These are phyloP conservation scores for Coffea canephora DNA, from an alignment of 257 asterid species.

Conservation along the genomic window DNA sequence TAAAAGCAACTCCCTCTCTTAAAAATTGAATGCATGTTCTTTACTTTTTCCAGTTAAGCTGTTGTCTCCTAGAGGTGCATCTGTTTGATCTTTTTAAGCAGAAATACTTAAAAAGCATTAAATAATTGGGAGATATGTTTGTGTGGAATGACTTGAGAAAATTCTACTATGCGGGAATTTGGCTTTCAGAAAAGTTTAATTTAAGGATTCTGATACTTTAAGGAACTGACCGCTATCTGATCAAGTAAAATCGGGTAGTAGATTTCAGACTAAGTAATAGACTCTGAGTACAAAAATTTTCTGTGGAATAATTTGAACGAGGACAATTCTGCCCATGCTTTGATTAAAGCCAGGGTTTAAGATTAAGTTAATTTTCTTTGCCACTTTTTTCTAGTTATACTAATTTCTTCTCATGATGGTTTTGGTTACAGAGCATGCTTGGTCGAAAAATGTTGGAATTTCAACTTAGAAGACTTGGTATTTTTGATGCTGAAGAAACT, in stretches of 20 bases:
- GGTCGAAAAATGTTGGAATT: conserved; percentile 89
- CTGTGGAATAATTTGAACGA: neutral
- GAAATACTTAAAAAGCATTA: neutral
- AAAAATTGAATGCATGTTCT: neutral
- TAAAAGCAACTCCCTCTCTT: neutral
- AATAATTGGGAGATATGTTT: neutral
- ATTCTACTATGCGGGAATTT: neutral
- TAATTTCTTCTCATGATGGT: neutral
- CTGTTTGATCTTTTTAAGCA: neutral
- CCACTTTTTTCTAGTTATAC: neutral
- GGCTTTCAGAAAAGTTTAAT: neutral
- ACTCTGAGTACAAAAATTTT: neutral
- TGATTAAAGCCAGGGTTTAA: neutral
- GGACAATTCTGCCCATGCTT: neutral
- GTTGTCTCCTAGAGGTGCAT: neutral
- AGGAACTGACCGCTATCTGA: neutral
- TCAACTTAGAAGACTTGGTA: conserved; percentile 88
- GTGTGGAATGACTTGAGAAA: neutral
- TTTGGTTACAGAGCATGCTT: conserved; percentile 72
- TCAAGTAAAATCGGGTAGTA: neutral
- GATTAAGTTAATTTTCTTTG: neutral
- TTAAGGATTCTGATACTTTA: neutral
- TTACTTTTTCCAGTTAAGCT: neutral
- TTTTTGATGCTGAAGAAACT: conserved; percentile 64
- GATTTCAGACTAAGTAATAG: neutral